Percentiles rank a stretch among this genome's conserved stretches.
phyloP scores from a whole-genome alignment of 2,329 filamentous ascomycete genomes.

The Sarocladium brachiariae region DNA sequence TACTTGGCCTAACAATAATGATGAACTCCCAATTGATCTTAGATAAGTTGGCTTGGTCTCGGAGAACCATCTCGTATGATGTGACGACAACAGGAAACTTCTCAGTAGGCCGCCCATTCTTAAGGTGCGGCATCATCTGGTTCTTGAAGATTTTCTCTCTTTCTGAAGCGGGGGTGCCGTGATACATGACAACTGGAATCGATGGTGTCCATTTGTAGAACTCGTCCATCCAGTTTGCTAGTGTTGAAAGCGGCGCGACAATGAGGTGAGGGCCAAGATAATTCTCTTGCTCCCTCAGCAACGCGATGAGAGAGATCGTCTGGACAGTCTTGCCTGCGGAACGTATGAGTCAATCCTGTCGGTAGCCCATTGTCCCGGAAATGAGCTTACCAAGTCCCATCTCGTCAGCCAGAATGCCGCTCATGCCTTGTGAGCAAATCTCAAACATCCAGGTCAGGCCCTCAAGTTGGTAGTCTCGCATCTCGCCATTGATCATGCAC shows the following conservation, averaged over 20 bases:
- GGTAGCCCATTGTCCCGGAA: background rate
- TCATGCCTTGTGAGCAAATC: slow-evolving; percentile 70
- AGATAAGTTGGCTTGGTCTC: slow-evolving; percentile 73
- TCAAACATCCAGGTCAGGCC: slow-evolving; percentile 95
- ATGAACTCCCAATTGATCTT: slow-evolving; percentile 96
- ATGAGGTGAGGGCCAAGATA: slow-evolving; percentile 85
- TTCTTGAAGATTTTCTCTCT: slow-evolving; percentile 69
- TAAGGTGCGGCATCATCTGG: slow-evolving; percentile 63
- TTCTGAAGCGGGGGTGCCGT: slow-evolving; percentile 67
- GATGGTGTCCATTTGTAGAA: slow-evolving; percentile 84
- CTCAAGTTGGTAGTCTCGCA: slow-evolving; percentile 92
- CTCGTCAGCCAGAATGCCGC: slow-evolving; percentile 86
- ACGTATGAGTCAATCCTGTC: slow-evolving; percentile 11
- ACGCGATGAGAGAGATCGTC: slow-evolving; percentile 79
- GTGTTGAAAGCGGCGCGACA: slow-evolving; percentile 80
- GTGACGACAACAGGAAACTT: slow-evolving; percentile 91
- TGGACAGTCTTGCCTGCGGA: slow-evolving; percentile 76
- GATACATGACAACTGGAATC: slow-evolving; percentile 86
- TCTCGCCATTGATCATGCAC: slow-evolving; percentile 77
- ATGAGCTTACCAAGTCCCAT: slow-evolving; percentile 65
- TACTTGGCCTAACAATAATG: slow-evolving; percentile 63
- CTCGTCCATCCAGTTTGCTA: slow-evolving; percentile 94
- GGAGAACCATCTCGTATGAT: slow-evolving; percentile 92
- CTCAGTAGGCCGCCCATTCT: slow-evolving; percentile 47
- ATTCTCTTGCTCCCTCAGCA: slow-evolving; percentile 77